Base-by-base conservation (phyloP, 2,329 filamentous ascomycete species). In the Cladosporium sp. region DNA sequence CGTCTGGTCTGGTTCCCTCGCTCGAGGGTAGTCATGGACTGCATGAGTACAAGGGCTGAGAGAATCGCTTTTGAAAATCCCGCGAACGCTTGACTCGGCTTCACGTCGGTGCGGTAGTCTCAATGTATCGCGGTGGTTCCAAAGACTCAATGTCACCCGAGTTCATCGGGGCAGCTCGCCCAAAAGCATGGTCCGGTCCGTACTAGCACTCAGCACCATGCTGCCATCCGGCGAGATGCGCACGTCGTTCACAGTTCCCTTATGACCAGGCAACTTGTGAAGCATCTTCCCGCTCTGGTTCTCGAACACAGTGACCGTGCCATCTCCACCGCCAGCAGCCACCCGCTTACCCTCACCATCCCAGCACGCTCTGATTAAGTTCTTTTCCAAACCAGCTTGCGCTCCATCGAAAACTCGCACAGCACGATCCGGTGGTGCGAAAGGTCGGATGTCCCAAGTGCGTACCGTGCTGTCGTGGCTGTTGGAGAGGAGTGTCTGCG, bases 381-480 rank as follows among this genome's bases (percentile, higher is more conserved):
- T 97, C 80, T 94, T 94, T 75, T 99, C 94, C 55, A 96, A 75
- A 0, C 92, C 92, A 37, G 85, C 82, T 11, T 89, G 88, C 0
- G 93, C 93, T n/a, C 94, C 94, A 67, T 97, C 93, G 72, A 94
- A 96, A 0, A 90, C 96, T 69, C 86, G 85, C 60, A 97, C 85
- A 61, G 90, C 87, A 64, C 94, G 83, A 72, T 97, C 89, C 0
- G 88, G 86, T 0, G 94, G 91, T 6, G 94, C 93, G 75, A 97
- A 99, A 0, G 94, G 93, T 65, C 93, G 84, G 55, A 99, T 89
- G 72, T 99, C 93, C 94, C 94, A 99, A 17, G 92, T 97, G 68
- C 90, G 84, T 38, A 92, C 94, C 0, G 93, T 96, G 19, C 89
- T 92, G 74, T 99, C 94, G 81, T 97, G 94, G 7, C 91, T 88